Evolutionary conservation across 2,329 filamentous ascomycete species (phyloP).

Genomic region (Incumbomyces delicatus): DNA sequence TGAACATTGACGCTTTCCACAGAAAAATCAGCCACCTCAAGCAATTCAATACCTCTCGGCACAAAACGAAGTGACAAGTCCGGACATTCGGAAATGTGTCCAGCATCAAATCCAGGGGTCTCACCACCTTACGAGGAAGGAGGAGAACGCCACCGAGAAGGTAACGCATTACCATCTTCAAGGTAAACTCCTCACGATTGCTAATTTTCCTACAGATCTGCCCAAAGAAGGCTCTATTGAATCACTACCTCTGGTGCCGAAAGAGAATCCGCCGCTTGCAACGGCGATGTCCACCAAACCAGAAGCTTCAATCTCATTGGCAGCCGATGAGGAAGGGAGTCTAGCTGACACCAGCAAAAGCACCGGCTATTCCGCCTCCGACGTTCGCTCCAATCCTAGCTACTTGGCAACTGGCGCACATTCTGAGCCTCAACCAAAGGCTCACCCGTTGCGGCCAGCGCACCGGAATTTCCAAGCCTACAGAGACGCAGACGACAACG

Average conservation of each 20-base stretch:
- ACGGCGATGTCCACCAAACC: too few species aligned
- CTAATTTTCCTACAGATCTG: too few species aligned
- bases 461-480: neutral
- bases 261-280: too few species aligned
- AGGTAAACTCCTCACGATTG: too few species aligned
- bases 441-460: neutral
- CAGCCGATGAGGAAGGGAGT: neutral
- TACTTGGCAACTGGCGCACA: neutral
- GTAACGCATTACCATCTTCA: too few species aligned
- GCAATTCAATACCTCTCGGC: conserved; percentile 5
- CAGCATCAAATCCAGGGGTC: neutral
- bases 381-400: conserved; percentile 3
- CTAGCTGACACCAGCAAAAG: neutral
- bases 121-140: neutral
- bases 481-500: neutral
- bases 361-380: neutral
- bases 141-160: too few species aligned
- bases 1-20: neutral
- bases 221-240: too few species aligned
- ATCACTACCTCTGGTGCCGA: too few species aligned
- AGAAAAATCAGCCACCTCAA: conserved; percentile 4
- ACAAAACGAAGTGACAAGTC: neutral
- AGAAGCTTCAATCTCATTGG: too few species aligned
- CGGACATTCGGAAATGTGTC: neutral
- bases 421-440: neutral